phyloP scores from a whole-genome alignment of 2,329 filamentous ascomycete genomes.

The Zasmidium angulare region DNA sequence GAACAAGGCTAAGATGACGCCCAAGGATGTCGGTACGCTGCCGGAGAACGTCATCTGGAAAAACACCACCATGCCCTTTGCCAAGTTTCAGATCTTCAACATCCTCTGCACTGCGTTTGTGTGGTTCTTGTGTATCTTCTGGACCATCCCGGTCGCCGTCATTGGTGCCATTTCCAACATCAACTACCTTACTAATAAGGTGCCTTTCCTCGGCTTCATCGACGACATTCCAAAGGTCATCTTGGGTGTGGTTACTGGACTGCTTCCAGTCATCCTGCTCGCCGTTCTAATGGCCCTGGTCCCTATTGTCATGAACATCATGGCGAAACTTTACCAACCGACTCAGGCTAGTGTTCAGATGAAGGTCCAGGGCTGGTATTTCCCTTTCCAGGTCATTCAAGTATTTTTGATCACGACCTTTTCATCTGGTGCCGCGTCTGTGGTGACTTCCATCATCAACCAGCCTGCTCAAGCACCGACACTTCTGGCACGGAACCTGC shows the following conservation, averaged over 20 bases:
- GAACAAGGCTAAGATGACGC: constrained; percentile 31
- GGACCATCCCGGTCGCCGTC: constrained; percentile 46
- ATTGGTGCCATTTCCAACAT: constrained; percentile 48
- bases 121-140: constrained; percentile 46
- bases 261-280: constrained; percentile 43
- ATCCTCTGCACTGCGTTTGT: constrained; percentile 40
- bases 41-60: constrained; percentile 45
- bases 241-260: constrained; percentile 47
- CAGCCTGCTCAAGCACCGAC: constrained; percentile 30
- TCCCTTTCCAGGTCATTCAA: constrained; percentile 40
- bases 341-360: constrained; percentile 44
- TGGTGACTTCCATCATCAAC: constrained; percentile 30
- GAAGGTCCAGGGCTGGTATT: constrained; percentile 37
- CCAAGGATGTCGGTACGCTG: constrained; percentile 42
- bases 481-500: constrained; percentile 35
- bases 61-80: constrained; percentile 41
- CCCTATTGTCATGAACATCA: constrained; percentile 42
- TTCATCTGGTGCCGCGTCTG: constrained; percentile 32
- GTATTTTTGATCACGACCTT: constrained; percentile 41
- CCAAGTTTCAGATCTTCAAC: constrained; percentile 33
- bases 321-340: constrained; percentile 24
- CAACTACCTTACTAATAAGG: constrained; percentile 39
- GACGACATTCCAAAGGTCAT: constrained; percentile 41
- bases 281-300: constrained; percentile 46
- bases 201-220: constrained; percentile 45